Conservation (phyloP, 2,329 filamentous ascomycete genomes). For the Sclerotinia minor region DNA sequence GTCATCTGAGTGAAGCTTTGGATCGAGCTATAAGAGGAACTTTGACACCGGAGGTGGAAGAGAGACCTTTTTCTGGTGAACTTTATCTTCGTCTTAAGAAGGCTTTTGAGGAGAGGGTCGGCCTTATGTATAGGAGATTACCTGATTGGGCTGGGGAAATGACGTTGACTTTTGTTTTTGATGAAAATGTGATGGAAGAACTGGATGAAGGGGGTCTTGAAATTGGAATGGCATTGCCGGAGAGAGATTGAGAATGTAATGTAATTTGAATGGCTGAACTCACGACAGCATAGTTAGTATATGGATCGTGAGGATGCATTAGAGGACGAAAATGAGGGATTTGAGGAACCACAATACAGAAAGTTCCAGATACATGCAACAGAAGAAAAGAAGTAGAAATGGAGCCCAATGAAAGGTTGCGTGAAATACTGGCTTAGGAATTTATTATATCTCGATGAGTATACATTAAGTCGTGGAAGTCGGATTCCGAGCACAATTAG, state of each 20-base stretch:
- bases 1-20: background rate
- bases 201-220: background rate
- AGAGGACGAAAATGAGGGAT: background rate
- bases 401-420: too few relatives aligned
- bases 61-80: background rate
- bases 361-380: background rate
- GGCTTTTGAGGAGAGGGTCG: background rate
- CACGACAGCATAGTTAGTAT: too few relatives aligned
- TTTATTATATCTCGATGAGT: background rate
- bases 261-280: fast-evolving
- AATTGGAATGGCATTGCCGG: background rate
- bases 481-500: too few relatives aligned
- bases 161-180: background rate
- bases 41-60: background rate
- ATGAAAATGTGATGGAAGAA: background rate
- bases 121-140: background rate
- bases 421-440: too few relatives aligned
- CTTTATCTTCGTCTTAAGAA: background rate
- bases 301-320: background rate
- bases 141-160: background rate
- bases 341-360: fast-evolving
- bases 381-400: background rate
- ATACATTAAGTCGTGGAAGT: background rate
- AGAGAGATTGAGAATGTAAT: too few relatives aligned
- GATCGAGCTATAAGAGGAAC: background rate